Base-by-base conservation (phyloP, 306 rosid species). In the Leucaena leucocephala region DNA sequence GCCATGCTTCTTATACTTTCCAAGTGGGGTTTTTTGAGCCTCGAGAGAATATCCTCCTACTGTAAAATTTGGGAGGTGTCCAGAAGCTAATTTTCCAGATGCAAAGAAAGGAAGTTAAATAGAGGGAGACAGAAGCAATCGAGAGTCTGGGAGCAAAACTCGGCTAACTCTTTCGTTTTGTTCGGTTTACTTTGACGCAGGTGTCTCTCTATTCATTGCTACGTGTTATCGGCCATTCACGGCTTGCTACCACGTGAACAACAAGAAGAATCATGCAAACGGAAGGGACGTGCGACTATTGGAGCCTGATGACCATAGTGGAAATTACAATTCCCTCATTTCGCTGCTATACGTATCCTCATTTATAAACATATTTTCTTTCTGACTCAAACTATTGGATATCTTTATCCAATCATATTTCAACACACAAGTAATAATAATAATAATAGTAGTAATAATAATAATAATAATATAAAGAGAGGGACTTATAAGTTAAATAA, bases 111-210 rank as follows among this genome's bases (percentile, higher is more conserved):
- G 49, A 65, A 66, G 21, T 39, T 27, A 78, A 15, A 39, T 57
- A 19, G 33, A 21, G 68, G 13, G 64, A 34, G 15, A 49, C 13
- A 38, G 7, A 19, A 27, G 39, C 38, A 22, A 58, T 3, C 50
- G 70, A 43, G 46, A 78, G 52, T 19, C 22, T 81, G 42, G 35
- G 82, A 84, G 82, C 7, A 67, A 76, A 81, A 1, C 42, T 49
- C 80, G 84, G 80, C 50, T 27, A 27, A 27, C 27, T 49, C 59
- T 65, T 64, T 7, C 33, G 7, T 48, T 72, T 76, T 39, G 79
- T 64, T 36, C 21, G 70, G 67, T 61, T 27, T 61, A 6, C 40
- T 61, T 34, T 27, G 67, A 33, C 17, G 2, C 14, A 1, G 7
- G 38, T 58, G 6, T 61, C 38, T 34, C 40, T 57, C 35, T 57